Conservation (phyloP, 148 eudicot genomes). For the Nepenthes mirabilis region DNA sequence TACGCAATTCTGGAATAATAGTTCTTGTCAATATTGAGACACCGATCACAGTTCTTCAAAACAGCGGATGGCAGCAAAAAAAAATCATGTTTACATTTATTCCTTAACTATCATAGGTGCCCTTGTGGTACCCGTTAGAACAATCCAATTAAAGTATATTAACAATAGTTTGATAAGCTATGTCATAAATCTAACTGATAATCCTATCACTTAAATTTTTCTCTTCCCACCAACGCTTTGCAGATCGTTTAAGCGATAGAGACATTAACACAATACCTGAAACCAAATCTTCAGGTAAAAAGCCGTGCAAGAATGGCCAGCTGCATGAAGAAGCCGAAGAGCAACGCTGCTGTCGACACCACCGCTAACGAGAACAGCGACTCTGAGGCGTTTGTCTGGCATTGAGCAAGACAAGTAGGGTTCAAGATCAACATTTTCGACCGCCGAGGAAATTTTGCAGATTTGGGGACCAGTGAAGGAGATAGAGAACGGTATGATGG, state of each 20-base stretch:
- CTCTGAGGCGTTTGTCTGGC: conserved; percentile 38
- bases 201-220: neutral
- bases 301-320: conserved; percentile 93
- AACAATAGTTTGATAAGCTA: too few species aligned
- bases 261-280: conserved; percentile 29
- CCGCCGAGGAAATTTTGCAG: conserved; percentile 3
- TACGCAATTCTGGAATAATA: too few species aligned
- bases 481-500: neutral
- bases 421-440: conserved; percentile 17
- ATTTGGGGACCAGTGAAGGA: conserved; percentile 8
- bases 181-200: too few species aligned
- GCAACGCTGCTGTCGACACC: conserved; percentile 97
- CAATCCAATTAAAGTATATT: too few species aligned
- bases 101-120: too few species aligned
- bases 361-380: conserved; percentile 84
- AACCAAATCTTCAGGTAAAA: conserved; percentile 97
- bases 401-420: conserved; percentile 55
- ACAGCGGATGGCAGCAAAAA: too few species aligned
- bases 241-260: neutral
- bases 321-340: conserved; percentile 81
- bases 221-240: neutral
- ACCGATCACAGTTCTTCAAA: too few species aligned
- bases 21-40: too few species aligned
- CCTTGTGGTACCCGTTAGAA: too few species aligned
- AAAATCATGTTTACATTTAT: too few species aligned